Base-by-base conservation (phyloP, 305 asterid genomes). In the Salvia sclarea region DNA sequence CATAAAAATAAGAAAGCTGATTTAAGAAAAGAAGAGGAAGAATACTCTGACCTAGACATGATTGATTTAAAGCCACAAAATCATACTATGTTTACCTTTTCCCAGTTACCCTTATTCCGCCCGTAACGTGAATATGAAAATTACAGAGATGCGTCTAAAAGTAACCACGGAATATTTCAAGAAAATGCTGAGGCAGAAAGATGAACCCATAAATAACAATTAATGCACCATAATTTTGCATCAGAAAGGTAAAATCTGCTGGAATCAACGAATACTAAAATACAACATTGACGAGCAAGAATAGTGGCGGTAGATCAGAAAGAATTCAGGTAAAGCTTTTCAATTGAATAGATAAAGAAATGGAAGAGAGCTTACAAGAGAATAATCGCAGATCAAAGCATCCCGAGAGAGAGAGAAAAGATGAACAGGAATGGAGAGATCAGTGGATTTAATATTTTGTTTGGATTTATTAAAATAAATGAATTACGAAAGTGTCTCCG, bases 301-400 rank as follows among this genome's bases (percentile, higher is more conserved):
- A 28, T 0, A 28, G 38, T 17, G 33, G 47, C n/a, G 17, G 28
- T 25, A 17, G 73, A 43, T 68, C 57, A 55, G 5, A 56, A 10
- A 3, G 22, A 28, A 10, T 18, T 21, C 31, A 20, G 18, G 10
- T 11, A 14, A 5, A 22, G 18, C 54, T 21, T 22, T 2, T 11
- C 5, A 56, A 3, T 43, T 18, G 16, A 56, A 48, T 21, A 11
- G 43, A 55, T 7, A 55, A 2, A 25, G 65, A 53, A 37, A 16
- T 3, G 12, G 8, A 18, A 52, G 54, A 66, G 24, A 37, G 62
- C 71, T 53, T 53, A 66, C 71, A n/a, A 25, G 60, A 50, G 22
- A 14, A 38, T 37, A 37, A 35, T 53, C 38, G 54, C 37, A 52
- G 62, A 54, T 66, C 63, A 66, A 49, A 53, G 53, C 37, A 66